Base-by-base conservation (phyloP, 2,329 filamentous ascomycete genomes). In the Aureobasidium sp. region DNA sequence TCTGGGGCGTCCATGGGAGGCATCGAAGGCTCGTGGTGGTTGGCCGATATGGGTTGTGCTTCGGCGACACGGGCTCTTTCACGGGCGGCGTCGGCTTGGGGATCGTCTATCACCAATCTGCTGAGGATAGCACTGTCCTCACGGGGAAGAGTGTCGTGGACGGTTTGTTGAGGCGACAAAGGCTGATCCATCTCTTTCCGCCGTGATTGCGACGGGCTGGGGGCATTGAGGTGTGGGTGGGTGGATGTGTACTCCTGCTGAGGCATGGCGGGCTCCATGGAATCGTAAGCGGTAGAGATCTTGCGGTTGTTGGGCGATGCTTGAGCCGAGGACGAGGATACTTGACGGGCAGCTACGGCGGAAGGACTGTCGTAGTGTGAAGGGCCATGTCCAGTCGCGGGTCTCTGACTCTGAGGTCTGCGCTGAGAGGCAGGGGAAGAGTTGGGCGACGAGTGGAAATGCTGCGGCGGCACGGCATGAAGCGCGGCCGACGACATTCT, bases 121-220 rank as follows among this genome's bases (percentile, higher is more conserved):
- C 86, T 88, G 58, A 95, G 78, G 27, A 89, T 83, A 54, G 90
- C 83, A 68, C 85, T 90, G 53, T 86, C 83, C 67, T 95, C 88
- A 55, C 86, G 82, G 12, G 83, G 80, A 11, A 86, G 76, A 37
- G 77, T 67, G 16, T 71, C 70, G 44, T 68, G 68, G 42, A 69
- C 78, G 16, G 78, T 79, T 32, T 79, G 72, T 58, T 76, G 71
- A 34, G 78, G 78, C 55, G 79, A 75, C 41, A 77, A 71, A 24
- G 69, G 71, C 38, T 57, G 45, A 25, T 55, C 53, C 30, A 37
- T 54, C 39, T 53, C 51, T 53, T 47, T 53, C 41, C 34, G 40
- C 17, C 39, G 32, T 6, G 51, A 32, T 29, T 42, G 48, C n/a
- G 48, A 42, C 8, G 50, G 30, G 14, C 30, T 53, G 17, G 45